Percentiles rank a stretch among this genome's conserved stretches.
Evolutionary conservation across 371 early-diverging fungal genomes (phyloP).

Genomic region (Rhizopus arrhizus): DNA sequence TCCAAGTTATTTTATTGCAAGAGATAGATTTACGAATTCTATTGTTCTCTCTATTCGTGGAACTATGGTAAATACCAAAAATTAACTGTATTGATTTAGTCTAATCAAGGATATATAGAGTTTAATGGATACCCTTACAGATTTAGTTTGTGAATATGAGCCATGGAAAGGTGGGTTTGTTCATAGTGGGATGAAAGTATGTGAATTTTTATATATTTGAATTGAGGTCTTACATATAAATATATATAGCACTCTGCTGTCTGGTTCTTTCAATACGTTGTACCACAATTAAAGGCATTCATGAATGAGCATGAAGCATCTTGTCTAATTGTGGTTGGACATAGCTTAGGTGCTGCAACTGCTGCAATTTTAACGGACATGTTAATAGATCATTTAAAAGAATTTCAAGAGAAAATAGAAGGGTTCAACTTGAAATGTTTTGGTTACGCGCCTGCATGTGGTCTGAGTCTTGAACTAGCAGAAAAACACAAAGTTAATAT

Average conservation of each 20-base stretch:
- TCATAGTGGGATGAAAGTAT: constrained; percentile 77
- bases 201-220: background rate
- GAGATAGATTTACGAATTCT: constrained; percentile 69
- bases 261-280: constrained; percentile 74
- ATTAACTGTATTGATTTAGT: background rate
- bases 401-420: constrained; percentile 45
- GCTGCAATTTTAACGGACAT: constrained; percentile 81
- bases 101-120: constrained; percentile 50
- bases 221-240: background rate
- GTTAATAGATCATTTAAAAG: constrained; percentile 64
- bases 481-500: constrained; percentile 43
- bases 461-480: constrained; percentile 43
- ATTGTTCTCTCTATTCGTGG: constrained; percentile 82
- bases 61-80: constrained; percentile 64
- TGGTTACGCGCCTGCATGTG: constrained; percentile 57
- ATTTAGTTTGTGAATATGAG: constrained; percentile 84
- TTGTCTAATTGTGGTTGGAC: constrained; percentile 75
- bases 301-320: constrained; percentile 63
- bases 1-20: constrained; percentile 80
- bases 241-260: constrained; percentile 64
- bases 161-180: constrained; percentile 87
- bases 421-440: constrained; percentile 43
- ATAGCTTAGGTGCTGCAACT: constrained; percentile 82
- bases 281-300: constrained; percentile 70
- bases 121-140: constrained; percentile 81